Evolutionary conservation across 148 eudicot genomes (phyloP), one percentile per base, ranked within the genome.

Genomic region (Cornus florida): DNA sequence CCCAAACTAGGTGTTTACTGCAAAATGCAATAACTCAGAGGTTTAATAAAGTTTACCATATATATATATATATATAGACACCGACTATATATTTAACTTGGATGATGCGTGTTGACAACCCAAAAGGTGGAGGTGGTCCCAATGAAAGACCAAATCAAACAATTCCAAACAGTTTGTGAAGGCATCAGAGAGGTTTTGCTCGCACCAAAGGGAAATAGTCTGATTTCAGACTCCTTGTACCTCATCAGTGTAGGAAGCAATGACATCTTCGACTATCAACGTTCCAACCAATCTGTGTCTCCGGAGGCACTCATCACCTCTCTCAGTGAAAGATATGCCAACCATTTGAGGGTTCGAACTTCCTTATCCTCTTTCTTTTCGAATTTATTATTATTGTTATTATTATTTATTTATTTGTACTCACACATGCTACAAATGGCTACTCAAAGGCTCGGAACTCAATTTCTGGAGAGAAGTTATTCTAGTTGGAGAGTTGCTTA

Each of bases 211-310:
- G 75, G 73, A 1, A 22, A 31, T 14, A 14, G 8, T 13, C 77
- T 77, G 10, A 16, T 84, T 57, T 62, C 79, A 56, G 73, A 77
- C n/a, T 73, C 83, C 28, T 22, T 84, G 32, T 82, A 41, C 83
- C 64, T 84, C 39, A 68, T 84, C 8, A 84, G 83, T 20, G 83
- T 69, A 0, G 86, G 86, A 72, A 77, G 86, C 81, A 84, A 84
- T 33, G 86, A 84, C 67, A 7, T 84, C 9, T 60, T 84, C 43
- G 83, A 80, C 12, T 77, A 71, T 48, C 67, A 67, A 23, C 31
- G n/a, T 28, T 43, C 0, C 69, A 35, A 16, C 74, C 1, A 0
- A 38, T 4, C n/a, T 5, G 2, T 6, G 9, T 7, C 43, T 9
- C 59, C 60, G 0, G 19, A 69, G 11, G 66, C 41, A 8, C 50